phyloP scores from a whole-genome alignment of 257 asterid species.

The Solanum bulbocastanum region DNA sequence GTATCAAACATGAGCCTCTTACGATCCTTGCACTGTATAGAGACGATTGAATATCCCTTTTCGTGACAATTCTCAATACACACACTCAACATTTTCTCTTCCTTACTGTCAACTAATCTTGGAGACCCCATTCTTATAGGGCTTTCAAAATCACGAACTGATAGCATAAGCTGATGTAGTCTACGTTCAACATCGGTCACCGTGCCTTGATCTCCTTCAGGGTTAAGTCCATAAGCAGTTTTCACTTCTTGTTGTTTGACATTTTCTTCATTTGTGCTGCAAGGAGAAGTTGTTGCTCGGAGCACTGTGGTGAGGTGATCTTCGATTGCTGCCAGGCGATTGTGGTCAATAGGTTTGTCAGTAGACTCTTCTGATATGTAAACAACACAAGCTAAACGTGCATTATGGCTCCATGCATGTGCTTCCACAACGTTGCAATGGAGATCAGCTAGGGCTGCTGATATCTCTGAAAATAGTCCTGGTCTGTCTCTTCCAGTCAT shows the following conservation, averaged over 20 bases:
- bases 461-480: slow-evolving; percentile 65
- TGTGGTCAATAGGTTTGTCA: slow-evolving; percentile 40
- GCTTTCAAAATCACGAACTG: slow-evolving; percentile 41
- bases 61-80: slow-evolving; percentile 56
- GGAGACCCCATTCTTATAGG: slow-evolving; percentile 6
- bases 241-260: slow-evolving; percentile 32
- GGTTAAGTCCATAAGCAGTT: slow-evolving; percentile 37
- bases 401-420: slow-evolving; percentile 77
- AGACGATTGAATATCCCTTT: slow-evolving; percentile 60
- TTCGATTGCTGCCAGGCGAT: slow-evolving; percentile 47
- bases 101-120: slow-evolving; percentile 11
- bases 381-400: slow-evolving; percentile 56
- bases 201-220: slow-evolving; percentile 31
- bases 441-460: slow-evolving; percentile 70
- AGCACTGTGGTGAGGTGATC: slow-evolving; percentile 60
- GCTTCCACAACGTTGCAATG: slow-evolving; percentile 62
- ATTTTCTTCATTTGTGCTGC: slow-evolving; percentile 10
- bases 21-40: slow-evolving; percentile 53
- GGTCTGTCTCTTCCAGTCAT: slow-evolving; percentile 76
- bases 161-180: slow-evolving; percentile 68
- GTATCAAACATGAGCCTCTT: slow-evolving; percentile 76
- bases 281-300: slow-evolving; percentile 39
- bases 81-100: slow-evolving; percentile 22
- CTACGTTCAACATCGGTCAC: slow-evolving; percentile 53
- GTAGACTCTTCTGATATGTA: slow-evolving; percentile 40